Percentiles rank a stretch among this genome's conserved stretches.
phyloP scores from a whole-genome alignment of 257 asterid species.

The Solanum etuberosum region DNA sequence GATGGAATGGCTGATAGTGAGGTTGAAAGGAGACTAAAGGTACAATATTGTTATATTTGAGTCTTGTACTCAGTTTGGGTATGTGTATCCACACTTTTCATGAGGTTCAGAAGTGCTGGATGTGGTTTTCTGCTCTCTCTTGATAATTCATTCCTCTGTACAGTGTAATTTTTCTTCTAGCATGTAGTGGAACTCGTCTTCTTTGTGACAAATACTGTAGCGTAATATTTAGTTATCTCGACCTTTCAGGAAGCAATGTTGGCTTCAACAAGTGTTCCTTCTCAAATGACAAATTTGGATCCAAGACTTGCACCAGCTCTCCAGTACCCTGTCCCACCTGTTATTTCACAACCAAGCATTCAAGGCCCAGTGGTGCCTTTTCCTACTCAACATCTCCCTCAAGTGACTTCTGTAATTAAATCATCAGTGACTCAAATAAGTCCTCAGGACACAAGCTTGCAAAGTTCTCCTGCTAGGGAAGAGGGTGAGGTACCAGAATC shows the following conservation, averaged over 20 bases:
- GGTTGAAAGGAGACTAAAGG: constrained; percentile 94
- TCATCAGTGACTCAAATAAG: constrained; percentile 38
- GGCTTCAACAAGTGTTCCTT: constrained; percentile 56
- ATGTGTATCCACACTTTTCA: background rate
- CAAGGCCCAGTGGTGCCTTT: constrained; percentile 47
- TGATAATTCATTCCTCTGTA: background rate
- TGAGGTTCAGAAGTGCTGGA: background rate
- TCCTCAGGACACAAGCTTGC: constrained; percentile 50
- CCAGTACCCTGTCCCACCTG: constrained; percentile 33
- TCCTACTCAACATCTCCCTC: constrained; percentile 56
- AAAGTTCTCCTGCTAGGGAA: constrained; percentile 86
- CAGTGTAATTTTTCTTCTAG: background rate
- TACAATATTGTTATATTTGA: constrained; percentile 17
- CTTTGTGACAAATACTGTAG: background rate
- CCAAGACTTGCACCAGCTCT: constrained; percentile 44
- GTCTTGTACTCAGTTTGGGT: background rate
- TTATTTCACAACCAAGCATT: constrained; percentile 36
- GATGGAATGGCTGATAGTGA: constrained; percentile 87
- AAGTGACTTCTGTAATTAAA: constrained; percentile 39
- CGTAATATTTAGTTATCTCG: background rate
- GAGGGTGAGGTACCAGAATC: constrained; percentile 99
- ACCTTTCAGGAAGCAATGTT: constrained; percentile 57
- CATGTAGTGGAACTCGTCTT: background rate
- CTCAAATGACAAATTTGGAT: constrained; percentile 36
- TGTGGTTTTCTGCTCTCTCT: background rate